phyloP scores from a whole-genome alignment of 1,139 yeast genomes.

The Geotrichum citri-aurantii region DNA sequence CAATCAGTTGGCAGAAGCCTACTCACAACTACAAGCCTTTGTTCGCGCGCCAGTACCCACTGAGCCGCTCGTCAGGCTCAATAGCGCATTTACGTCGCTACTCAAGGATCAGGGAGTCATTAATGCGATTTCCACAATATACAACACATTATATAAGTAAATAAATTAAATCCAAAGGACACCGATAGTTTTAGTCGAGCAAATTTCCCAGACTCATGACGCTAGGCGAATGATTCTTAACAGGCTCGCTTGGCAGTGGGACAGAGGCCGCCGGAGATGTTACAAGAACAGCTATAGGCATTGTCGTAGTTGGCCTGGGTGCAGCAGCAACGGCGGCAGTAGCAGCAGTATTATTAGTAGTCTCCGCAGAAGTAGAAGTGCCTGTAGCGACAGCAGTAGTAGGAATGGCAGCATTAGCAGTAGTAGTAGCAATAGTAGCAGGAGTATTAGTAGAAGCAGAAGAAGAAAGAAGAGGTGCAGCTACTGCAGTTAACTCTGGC shows the following conservation, averaged over 20 bases:
- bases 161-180: not conserved
- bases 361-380: no score
- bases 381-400: no score
- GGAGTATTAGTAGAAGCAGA: not conserved
- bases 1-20: constrained; percentile 8
- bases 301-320: not conserved
- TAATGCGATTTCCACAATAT: constrained; percentile 21
- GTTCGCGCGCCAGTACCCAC: constrained; percentile 6
- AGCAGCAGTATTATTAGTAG: constrained; percentile 4
- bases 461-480: not conserved
- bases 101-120: constrained; percentile 21
- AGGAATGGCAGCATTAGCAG: constrained; percentile 1
- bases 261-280: constrained; percentile 1
- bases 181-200: not conserved
- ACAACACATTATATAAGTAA: constrained; percentile 18
- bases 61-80: constrained; percentile 9
- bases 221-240: not conserved
- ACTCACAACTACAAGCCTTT: constrained; percentile 11
- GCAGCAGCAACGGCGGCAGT: constrained; percentile 5
- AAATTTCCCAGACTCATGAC: constrained; percentile 7
- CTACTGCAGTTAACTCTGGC: not conserved
- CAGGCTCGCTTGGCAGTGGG: not conserved
- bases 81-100: constrained; percentile 18
- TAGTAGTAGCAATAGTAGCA: not conserved
- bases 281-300: constrained; percentile 3